These are phyloP conservation scores for Ophiostoma novo-ulmi DNA, from an alignment of 2,329 filamentous ascomycete genomes.

Conservation along the genomic window DNA sequence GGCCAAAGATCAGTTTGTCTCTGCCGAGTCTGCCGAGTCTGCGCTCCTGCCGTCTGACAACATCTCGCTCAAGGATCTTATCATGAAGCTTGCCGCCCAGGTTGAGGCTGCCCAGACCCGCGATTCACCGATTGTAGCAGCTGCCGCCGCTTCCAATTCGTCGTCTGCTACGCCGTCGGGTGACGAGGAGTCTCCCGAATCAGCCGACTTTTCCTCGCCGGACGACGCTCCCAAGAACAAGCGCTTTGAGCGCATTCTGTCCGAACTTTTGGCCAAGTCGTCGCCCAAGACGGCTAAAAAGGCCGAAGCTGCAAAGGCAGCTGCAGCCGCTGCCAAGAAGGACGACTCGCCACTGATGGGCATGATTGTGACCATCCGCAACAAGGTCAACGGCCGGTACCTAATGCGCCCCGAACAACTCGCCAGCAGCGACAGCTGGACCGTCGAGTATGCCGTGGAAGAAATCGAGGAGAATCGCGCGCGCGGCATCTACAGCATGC, in stretches of 20 bases:
- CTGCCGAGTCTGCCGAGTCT: neutral
- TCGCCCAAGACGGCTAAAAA: slow-evolving; percentile 26
- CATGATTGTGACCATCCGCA: slow-evolving; percentile 63
- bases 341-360: slow-evolving; percentile 35
- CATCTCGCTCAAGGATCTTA: slow-evolving; percentile 44
- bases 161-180: neutral
- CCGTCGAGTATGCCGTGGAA: slow-evolving; percentile 69
- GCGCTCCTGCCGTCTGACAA: neutral
- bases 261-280: slow-evolving; percentile 42
- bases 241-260: slow-evolving; percentile 49
- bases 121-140: neutral
- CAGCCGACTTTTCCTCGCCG: neutral
- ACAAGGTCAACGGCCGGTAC: slow-evolving; percentile 62
- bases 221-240: slow-evolving; percentile 39
- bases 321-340: slow-evolving; percentile 14
- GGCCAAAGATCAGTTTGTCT: too few relatives aligned
- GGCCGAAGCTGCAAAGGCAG: neutral
- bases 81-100: slow-evolving; percentile 46
- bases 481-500: slow-evolving; percentile 23
- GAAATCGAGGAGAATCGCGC: slow-evolving; percentile 32
- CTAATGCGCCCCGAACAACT: slow-evolving; percentile 57
- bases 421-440: slow-evolving; percentile 51
- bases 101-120: slow-evolving; percentile 37
- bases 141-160: neutral
- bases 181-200: neutral